These are phyloP conservation scores for Oryza glaberrima DNA, from an alignment of 176 grass and related monocot species.

Conservation along the genomic window DNA sequence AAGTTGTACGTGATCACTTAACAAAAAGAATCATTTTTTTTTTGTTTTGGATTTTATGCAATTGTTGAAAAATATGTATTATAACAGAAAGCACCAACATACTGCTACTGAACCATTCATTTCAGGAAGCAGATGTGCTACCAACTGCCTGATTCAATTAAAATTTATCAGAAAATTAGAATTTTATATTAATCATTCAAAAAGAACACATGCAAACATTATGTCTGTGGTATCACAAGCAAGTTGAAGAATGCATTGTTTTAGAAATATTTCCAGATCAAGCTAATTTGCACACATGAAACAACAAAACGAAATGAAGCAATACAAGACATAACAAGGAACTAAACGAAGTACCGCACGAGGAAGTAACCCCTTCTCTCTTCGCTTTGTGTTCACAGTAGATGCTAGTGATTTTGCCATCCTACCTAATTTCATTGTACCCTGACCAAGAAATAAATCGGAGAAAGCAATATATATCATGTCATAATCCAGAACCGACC, in stretches of 20 bases:
- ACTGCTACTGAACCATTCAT: background rate
- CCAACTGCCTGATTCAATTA: background rate
- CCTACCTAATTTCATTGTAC: slow-evolving; percentile 90
- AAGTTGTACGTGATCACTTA: slow-evolving; percentile 18
- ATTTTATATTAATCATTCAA: background rate
- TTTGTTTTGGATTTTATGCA: background rate
- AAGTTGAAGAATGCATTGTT: background rate
- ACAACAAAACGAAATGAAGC: background rate
- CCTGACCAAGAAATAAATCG: slow-evolving; percentile 51
- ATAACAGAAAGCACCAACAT: slow-evolving; percentile 10
- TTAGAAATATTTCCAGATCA: background rate
- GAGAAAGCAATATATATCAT: background rate
- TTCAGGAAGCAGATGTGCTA: slow-evolving; percentile 16
- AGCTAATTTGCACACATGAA: slow-evolving; percentile 10
- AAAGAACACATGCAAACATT: background rate
- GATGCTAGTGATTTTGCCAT: slow-evolving; percentile 89
- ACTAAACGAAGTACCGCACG: slow-evolving; percentile 64
- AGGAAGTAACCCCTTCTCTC: slow-evolving; percentile 92
- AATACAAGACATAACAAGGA: slow-evolving; percentile 34
- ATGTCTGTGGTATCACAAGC: background rate
- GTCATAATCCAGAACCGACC: background rate
- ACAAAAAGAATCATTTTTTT: background rate
- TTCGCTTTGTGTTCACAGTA: slow-evolving; percentile 79
- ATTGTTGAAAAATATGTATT: background rate
- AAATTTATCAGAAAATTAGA: slow-evolving; percentile 4